Conservation (phyloP, 805 yeast genomes). For the Starmerella floricola region DNA sequence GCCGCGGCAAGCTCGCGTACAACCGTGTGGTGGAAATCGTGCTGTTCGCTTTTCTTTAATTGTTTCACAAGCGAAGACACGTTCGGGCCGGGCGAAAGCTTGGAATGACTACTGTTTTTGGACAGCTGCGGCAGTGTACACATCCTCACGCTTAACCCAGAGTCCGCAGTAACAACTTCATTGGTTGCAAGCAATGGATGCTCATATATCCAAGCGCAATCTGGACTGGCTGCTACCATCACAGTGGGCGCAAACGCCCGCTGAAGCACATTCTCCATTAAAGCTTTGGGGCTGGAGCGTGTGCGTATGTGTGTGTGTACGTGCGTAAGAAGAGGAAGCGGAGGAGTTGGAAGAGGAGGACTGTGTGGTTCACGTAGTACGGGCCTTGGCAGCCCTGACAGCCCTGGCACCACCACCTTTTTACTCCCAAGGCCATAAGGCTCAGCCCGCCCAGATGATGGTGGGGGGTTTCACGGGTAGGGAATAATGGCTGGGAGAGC, state of each 20-base stretch:
- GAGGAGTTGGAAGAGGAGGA: no score
- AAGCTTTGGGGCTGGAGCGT: not conserved
- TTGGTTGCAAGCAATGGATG: not conserved
- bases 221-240: conserved; percentile 11
- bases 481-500: no score
- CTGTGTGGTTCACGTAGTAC: no score
- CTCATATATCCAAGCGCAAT: conserved; percentile 7
- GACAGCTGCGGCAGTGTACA: conserved; percentile 3
- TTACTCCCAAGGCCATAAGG: no score
- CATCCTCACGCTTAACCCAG: conserved; percentile 2
- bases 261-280: conserved; percentile 7
- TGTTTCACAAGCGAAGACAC: not conserved
- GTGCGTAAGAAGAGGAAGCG: no score
- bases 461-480: no score
- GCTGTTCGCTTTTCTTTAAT: not conserved
- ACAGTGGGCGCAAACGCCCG: conserved; percentile 9
- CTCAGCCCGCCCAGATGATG: no score
- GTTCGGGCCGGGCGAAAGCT: not conserved
- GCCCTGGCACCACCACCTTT: no score
- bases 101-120: not conserved
- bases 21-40: not conserved
- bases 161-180: not conserved
- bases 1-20: conserved; percentile 2
- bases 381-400: no score
- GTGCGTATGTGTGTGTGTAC: no score